Percentiles rank a stretch among this genome's conserved stretches.
Evolutionary conservation across 2,329 filamentous ascomycete genomes (phyloP).

Genomic region (Phyllosticta ampelicida): DNA sequence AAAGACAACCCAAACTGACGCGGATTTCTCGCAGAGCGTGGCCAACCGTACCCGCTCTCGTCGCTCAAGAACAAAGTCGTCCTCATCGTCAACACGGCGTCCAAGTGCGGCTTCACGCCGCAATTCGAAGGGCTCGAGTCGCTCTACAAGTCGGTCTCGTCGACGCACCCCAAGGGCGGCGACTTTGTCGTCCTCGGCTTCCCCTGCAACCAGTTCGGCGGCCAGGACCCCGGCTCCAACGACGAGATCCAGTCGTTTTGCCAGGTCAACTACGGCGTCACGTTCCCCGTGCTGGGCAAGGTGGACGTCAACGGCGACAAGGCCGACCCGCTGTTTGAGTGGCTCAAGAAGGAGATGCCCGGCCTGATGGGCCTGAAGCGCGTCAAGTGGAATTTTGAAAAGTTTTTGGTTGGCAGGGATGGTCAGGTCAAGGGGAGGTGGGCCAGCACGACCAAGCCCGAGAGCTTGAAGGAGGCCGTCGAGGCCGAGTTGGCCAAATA

Average conservation of each 20-base stretch:
- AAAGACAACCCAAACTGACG: constrained; percentile 11
- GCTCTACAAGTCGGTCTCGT: constrained; percentile 68
- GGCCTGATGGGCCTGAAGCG: constrained; percentile 80
- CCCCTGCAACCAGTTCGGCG: constrained; percentile 95
- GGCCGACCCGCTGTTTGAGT: constrained; percentile 70
- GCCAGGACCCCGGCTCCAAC: constrained; percentile 71
- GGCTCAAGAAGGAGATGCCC: constrained; percentile 59
- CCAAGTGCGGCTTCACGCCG: constrained; percentile 97
- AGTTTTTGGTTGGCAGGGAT: constrained; percentile 82
- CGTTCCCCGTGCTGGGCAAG: constrained; percentile 85
- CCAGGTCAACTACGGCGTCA: constrained; percentile 88
- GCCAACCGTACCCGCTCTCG: constrained; percentile 56
- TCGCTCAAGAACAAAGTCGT: constrained; percentile 84
- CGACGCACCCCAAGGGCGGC: constrained; percentile 48
- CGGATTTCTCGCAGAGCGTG: constrained; percentile 37
- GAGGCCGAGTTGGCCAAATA: constrained; percentile 51
- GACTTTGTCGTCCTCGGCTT: constrained; percentile 86
- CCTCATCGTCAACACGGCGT: constrained; percentile 93
- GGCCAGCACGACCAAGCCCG: constrained; percentile 82
- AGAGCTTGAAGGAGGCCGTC: constrained; percentile 64
- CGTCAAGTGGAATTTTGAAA: constrained; percentile 99
- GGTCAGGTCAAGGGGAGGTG: constrained; percentile 78
- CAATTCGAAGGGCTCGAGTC: constrained; percentile 87
- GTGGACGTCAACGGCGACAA: constrained; percentile 84
- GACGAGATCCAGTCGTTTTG: constrained; percentile 60